Evolutionary conservation across 768 basidiomycete genomes (phyloP).

Genomic region (Gloeopeniophorella convolvens): DNA sequence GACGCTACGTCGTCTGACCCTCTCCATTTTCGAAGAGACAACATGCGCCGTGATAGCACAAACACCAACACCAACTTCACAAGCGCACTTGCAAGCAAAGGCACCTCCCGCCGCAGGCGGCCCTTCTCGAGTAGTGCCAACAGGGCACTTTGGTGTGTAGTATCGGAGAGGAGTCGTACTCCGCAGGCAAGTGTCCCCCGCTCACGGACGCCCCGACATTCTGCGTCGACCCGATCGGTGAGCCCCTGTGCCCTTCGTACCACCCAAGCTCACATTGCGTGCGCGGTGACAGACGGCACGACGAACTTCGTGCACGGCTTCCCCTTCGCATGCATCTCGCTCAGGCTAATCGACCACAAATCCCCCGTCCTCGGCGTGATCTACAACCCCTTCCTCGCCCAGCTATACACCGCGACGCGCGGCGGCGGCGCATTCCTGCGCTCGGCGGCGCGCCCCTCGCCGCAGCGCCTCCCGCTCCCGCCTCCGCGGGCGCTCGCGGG

Average conservation of each 20-base stretch:
- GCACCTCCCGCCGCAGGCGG: too few relatives aligned
- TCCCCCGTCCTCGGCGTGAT: slow-evolving; percentile 86
- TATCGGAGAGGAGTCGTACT: slow-evolving; percentile 92
- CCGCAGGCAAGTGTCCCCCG: slow-evolving; percentile 59
- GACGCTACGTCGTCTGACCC: not conserved
- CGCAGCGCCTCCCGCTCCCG: slow-evolving; percentile 58
- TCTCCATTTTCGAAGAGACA: not conserved
- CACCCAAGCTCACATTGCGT: too few relatives aligned
- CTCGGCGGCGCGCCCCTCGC: slow-evolving; percentile 26
- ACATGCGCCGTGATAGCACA: too few relatives aligned
- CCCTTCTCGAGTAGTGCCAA: too few relatives aligned
- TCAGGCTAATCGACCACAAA: slow-evolving; percentile 80
- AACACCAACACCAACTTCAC: too few relatives aligned
- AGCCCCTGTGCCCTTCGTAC: too few relatives aligned
- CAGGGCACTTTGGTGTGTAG: slow-evolving; percentile 33
- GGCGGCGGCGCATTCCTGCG: slow-evolving; percentile 72
- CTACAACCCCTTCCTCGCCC: slow-evolving; percentile 86
- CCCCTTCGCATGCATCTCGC: slow-evolving; percentile 84
- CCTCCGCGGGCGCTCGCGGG: slow-evolving; percentile 52
- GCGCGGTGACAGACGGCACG: slow-evolving; percentile 56
- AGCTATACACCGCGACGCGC: slow-evolving; percentile 76
- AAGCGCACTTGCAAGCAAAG: too few relatives aligned
- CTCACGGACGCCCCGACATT: slow-evolving; percentile 89
- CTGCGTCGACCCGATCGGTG: slow-evolving; percentile 94
- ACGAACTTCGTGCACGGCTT: slow-evolving; percentile 87